phyloP scores from a whole-genome alignment of 495 filamentous ascomycete genomes.

The Podospora conica region DNA sequence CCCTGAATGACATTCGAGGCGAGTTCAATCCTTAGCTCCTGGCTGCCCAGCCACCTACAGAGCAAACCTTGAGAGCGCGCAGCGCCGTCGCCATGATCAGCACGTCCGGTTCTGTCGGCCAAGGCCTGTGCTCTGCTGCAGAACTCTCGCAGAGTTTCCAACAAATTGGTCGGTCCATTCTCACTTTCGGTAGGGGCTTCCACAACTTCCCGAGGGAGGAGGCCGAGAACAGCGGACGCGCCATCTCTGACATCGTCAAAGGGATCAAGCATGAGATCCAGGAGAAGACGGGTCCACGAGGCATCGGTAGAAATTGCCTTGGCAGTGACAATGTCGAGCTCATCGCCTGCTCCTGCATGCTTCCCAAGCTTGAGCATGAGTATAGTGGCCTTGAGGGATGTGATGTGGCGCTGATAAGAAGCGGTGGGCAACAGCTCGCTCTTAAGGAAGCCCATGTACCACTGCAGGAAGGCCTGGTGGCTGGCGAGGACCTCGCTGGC shows the following conservation, averaged over 20 bases:
- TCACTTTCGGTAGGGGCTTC: conserved; percentile 3
- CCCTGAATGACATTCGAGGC: conserved; percentile 40
- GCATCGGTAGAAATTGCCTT: conserved; percentile 15
- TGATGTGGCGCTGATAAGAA: conserved; percentile 84
- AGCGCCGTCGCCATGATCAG: conserved; percentile 80
- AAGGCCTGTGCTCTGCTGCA: conserved; percentile 50
- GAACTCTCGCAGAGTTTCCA: conserved; percentile 30
- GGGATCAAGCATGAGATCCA: conserved; percentile 77
- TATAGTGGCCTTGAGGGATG: conserved; percentile 59
- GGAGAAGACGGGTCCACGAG: conserved; percentile 57
- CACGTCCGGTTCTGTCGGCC: conserved; percentile 61
- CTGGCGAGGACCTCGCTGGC: conserved; percentile 26
- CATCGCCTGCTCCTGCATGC: conserved; percentile 23
- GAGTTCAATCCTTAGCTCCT: conserved; percentile 36
- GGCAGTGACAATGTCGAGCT: conserved; percentile 24
- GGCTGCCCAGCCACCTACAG: conserved; percentile 35
- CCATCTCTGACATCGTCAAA: conserved; percentile 83
- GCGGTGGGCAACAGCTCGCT: conserved; percentile 65
- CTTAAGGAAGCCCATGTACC: conserved; percentile 66
- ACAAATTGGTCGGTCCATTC: conserved; percentile 11
- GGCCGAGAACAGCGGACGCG: conserved; percentile 53
- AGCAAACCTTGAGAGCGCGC: conserved; percentile 56
- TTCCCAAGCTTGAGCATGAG: conserved; percentile 52
- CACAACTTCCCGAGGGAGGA: conserved; percentile 26
- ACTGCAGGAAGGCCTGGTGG: conserved; percentile 56